Percentiles rank a stretch among this genome's conserved stretches.
Conservation (phyloP, 352 stramenopile genomes). For the Blastocystis sp. region DNA sequence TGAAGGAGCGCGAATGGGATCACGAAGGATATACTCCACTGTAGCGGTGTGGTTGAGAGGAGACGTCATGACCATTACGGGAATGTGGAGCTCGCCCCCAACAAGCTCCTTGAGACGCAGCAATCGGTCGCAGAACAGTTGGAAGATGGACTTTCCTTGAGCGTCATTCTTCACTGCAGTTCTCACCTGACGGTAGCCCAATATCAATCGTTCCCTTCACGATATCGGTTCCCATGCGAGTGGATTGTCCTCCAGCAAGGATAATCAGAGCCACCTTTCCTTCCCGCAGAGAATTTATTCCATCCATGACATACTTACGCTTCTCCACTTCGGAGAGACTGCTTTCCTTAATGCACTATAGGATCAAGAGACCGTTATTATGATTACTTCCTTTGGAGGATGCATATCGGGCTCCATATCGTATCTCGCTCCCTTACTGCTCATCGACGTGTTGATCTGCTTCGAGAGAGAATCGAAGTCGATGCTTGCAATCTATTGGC, state of each 20-base stretch:
- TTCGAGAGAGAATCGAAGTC: neutral
- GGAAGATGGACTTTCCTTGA: neutral
- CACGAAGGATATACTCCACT: neutral
- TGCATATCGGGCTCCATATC: neutral
- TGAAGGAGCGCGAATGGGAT: neutral
- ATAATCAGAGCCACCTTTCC: neutral
- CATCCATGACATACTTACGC: neutral
- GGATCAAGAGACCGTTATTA: neutral
- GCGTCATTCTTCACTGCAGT: neutral
- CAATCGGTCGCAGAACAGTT: neutral
- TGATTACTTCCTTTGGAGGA: neutral
- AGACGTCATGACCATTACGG: neutral
- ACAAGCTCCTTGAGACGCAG: neutral
- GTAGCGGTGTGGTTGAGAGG: neutral
- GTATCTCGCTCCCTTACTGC: neutral
- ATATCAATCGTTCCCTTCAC: neutral
- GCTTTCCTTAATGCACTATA: neutral
- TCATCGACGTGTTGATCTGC: neutral
- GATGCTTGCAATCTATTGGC: neutral
- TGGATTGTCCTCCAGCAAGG: neutral
- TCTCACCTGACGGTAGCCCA: neutral
- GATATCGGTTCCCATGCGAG: neutral
- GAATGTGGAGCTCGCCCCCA: neutral
- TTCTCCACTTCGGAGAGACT: neutral
- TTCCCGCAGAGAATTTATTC: neutral